These are phyloP conservation scores for Mycosphaerella arachidis DNA, from an alignment of 2,329 filamentous ascomycete genomes.

Conservation along the genomic window DNA sequence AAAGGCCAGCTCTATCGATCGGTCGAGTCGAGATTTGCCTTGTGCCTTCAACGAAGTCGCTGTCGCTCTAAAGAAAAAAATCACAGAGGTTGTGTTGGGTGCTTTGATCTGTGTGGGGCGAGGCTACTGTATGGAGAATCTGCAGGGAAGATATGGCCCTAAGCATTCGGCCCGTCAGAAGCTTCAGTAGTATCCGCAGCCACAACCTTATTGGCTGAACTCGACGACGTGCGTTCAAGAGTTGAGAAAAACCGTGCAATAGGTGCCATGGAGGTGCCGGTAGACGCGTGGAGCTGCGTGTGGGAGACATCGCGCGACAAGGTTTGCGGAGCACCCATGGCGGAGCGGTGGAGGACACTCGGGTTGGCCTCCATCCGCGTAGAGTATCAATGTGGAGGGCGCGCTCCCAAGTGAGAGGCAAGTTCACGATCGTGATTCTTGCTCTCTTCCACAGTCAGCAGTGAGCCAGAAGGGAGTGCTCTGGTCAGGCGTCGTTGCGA, in stretches of 20 bases:
- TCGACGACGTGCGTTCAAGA: neutral
- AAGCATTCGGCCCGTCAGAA: constrained; percentile 1
- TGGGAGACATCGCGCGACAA: neutral
- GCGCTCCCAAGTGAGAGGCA: neutral
- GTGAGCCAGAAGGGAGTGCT: neutral
- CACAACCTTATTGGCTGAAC: constrained; percentile 10
- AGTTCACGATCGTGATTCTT: neutral
- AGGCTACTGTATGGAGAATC: neutral
- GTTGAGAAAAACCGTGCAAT: neutral
- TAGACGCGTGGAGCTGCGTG: constrained; percentile 4
- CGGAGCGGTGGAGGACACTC: constrained; percentile 5
- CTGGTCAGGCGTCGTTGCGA: neutral
- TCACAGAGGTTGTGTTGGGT: neutral
- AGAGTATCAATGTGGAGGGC: constrained; percentile 6
- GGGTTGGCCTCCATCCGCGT: neutral
- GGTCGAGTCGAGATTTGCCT: too few species aligned
- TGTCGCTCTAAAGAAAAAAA: too few species aligned
- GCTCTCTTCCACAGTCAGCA: neutral
- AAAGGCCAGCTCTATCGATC: too few species aligned
- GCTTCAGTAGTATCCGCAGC: constrained; percentile 5
- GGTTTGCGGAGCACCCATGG: neutral
- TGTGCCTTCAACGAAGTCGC: too few species aligned
- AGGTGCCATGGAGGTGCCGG: constrained; percentile 9
- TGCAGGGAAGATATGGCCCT: neutral
- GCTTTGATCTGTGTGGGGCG: too few species aligned